Evolutionary conservation across 306 rosid genomes (phyloP), one percentile per base, ranked within the genome.

Genomic region (Malus sieversii): DNA sequence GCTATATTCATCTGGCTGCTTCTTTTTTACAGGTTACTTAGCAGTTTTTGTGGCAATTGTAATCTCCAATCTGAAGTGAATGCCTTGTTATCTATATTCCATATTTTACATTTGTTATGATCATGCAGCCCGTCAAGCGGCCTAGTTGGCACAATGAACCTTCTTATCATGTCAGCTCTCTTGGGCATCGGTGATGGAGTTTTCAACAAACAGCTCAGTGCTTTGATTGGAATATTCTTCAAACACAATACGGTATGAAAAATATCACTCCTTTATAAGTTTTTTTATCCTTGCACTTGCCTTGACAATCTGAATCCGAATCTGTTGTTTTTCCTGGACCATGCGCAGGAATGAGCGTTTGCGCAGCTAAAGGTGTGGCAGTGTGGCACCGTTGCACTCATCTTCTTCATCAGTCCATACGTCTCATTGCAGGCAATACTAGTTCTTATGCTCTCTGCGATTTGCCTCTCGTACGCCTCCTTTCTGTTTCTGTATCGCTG

Each of bases 361-460:
- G 93, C 99, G 4, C 99, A 89, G 90, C 86, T 90, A 30, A 92
- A 90, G 87, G 90, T 92, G 76, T 95, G 99, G 99, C 97, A 95
- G 85, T 83, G 97, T n/a, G 93, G 90, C 29, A 62, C 93, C 8
- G 90, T 84, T 71, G 89, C 97, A 44, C 52, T 82, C 3, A 74
- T 92, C 60, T 95, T 92, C 90, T 95, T 95, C 81, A 65, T 84
- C 46, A 84, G 88, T 67, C 90, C 97, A 6, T 73, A 84, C 83
- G 62, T 92, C 72, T 84, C 97, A 12, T 76, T 95, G 84, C 74
- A 81, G 30, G 77, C 96, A 67, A 83, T 92, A 87, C 19, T 85
- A 63, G 76, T 83, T 82, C 70, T 83, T 52, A 84, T 84, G 93
- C 84, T 90, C 30, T 84, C 65, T 52, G 79, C 71, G 20, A 85